A percentile compares a stretch with the other conserved stretches of the same genome.
Conservation (phyloP, 2,329 filamentous ascomycete species). For the Colletotrichum nymphaeae region DNA sequence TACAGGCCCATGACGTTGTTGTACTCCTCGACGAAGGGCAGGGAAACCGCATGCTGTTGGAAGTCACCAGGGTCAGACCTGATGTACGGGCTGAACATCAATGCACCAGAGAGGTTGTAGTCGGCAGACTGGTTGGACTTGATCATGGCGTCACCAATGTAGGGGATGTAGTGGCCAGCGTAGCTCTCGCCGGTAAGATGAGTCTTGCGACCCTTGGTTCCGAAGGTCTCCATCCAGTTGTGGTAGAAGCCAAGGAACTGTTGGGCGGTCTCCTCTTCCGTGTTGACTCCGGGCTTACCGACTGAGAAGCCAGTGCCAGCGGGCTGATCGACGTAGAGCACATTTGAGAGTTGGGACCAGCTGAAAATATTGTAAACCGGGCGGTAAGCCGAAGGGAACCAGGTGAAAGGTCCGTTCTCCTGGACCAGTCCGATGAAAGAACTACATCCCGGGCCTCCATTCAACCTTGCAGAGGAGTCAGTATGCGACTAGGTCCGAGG, state of each 20-base stretch:
- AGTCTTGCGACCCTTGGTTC: slow-evolving; percentile 75
- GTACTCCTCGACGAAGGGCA: slow-evolving; percentile 72
- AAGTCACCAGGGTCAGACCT: slow-evolving; percentile 64
- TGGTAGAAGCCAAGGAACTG: slow-evolving; percentile 84
- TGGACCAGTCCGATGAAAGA: slow-evolving; percentile 78
- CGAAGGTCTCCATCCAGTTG: slow-evolving; percentile 80
- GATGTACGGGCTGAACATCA: slow-evolving; percentile 76
- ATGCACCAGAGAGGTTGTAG: slow-evolving; percentile 74
- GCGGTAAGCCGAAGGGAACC: slow-evolving; percentile 75
- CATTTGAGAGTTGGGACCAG: slow-evolving; percentile 55
- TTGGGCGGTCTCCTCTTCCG: slow-evolving; percentile 73
- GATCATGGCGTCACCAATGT: slow-evolving; percentile 79
- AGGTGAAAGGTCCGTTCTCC: slow-evolving; percentile 80
- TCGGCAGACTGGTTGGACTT: slow-evolving; percentile 72
- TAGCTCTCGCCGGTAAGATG: slow-evolving; percentile 82
- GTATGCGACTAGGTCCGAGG: not conserved
- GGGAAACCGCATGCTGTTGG: slow-evolving; percentile 58
- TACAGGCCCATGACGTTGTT: slow-evolving; percentile 72
- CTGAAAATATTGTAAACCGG: slow-evolving; percentile 60
- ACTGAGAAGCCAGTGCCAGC: slow-evolving; percentile 52
- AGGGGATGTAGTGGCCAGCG: slow-evolving; percentile 75
- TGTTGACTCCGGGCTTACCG: slow-evolving; percentile 72
- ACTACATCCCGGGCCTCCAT: slow-evolving; percentile 61
- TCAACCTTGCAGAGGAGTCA: not conserved
- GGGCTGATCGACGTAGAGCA: slow-evolving; percentile 42